Conservation (phyloP, 1,139 yeast species). For the Saccharomycopsis hybrid region DNA sequence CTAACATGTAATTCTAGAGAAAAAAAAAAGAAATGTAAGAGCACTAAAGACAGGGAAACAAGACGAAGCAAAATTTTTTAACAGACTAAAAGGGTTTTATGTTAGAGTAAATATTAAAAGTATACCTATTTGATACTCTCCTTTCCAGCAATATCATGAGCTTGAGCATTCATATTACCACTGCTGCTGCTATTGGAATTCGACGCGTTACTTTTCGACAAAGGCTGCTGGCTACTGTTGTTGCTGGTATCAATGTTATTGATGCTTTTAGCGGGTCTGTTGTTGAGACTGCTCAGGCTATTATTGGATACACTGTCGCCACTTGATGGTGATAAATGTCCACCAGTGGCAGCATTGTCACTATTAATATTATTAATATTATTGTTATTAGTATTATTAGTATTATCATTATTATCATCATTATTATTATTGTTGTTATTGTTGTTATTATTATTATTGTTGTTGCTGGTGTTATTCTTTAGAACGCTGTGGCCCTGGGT, state of each 20-base stretch:
- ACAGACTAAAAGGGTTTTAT: no score
- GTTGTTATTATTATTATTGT: background rate
- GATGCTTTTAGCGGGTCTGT: background rate
- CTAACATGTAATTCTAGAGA: no score
- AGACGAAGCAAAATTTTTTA: no score
- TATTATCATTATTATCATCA: background rate
- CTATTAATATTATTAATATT: slow-evolving; percentile 24
- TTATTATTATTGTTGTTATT: background rate
- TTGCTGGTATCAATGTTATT: background rate
- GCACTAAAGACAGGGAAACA: no score
- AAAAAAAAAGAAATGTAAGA: no score
- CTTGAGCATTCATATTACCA: background rate
- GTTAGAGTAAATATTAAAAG: no score
- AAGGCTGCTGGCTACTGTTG: background rate
- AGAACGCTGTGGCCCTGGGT: no score
- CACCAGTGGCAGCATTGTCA: slow-evolving; percentile 34
- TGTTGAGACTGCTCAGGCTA: slow-evolving; percentile 2
- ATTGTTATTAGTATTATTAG: background rate
- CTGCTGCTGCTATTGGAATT: background rate
- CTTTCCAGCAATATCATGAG: no score
- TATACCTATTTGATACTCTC: no score
- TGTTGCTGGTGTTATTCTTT: background rate
- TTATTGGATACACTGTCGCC: slow-evolving; percentile 29
- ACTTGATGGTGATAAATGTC: slow-evolving; percentile 24
- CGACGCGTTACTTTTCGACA: background rate